Evolutionary conservation across 257 asterid species (phyloP).

Genomic region (Lycium barbarum): DNA sequence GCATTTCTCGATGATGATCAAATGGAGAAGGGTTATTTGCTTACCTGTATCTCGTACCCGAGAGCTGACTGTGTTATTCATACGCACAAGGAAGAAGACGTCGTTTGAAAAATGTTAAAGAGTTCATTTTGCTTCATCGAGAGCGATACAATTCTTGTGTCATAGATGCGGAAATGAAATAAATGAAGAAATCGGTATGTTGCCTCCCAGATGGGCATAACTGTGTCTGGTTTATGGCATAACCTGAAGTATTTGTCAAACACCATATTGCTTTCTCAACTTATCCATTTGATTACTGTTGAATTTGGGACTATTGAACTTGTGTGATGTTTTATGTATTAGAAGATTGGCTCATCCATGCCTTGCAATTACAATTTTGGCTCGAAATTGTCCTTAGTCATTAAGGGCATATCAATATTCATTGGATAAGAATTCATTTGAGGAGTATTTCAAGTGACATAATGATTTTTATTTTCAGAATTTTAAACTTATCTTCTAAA

Average conservation of each 20-base stretch:
- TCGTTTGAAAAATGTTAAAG: conserved; percentile 26
- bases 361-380: not conserved
- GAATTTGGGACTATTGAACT: not conserved
- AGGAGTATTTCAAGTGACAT: not conserved
- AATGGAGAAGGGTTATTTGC: conserved; percentile 48
- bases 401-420: not conserved
- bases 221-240: conserved; percentile 16
- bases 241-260: not conserved
- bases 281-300: not conserved
- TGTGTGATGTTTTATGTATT: not conserved
- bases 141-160: not conserved
- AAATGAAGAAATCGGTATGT: not conserved
- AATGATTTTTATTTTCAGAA: too few species aligned
- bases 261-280: not conserved
- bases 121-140: not conserved
- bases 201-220: not conserved
- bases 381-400: not conserved
- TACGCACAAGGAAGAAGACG: conserved; percentile 51
- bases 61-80: conserved; percentile 45
- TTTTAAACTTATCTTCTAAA: not conserved
- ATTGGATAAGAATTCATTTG: not conserved
- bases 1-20: conserved; percentile 47
- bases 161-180: not conserved
- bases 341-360: not conserved
- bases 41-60: conserved; percentile 50